Conservation (phyloP, 257 asterid genomes). For the Solanum ossicruentum region DNA sequence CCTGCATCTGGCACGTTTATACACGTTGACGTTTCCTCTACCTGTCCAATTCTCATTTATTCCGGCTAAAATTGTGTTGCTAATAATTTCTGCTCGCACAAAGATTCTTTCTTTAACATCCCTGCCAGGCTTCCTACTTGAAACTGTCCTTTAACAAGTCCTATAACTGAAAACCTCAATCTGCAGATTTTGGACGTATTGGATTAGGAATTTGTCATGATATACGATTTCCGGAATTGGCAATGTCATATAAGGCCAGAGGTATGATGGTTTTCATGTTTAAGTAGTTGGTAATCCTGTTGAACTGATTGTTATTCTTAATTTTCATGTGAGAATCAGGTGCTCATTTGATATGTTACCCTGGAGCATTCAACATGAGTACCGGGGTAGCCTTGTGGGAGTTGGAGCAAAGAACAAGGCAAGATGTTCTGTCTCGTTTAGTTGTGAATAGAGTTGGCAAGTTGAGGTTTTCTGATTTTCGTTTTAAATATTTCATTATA, state of each 20-base stretch:
- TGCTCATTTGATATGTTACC: constrained; percentile 29
- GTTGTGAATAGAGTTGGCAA: neutral
- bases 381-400: constrained; percentile 30
- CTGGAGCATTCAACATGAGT: constrained; percentile 29
- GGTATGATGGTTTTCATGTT: neutral
- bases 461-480: neutral
- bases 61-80: neutral
- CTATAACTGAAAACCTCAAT: neutral
- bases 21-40: neutral
- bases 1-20: neutral
- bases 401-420: constrained; percentile 34
- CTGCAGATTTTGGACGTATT: constrained; percentile 23
- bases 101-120: neutral
- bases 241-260: constrained; percentile 21
- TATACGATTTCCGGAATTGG: constrained; percentile 35
- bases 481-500: neutral
- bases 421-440: neutral
- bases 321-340: constrained; percentile 6
- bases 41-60: neutral
- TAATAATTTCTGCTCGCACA: neutral
- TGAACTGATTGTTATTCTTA: neutral
- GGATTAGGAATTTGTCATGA: constrained; percentile 41
- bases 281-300: neutral
- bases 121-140: neutral
- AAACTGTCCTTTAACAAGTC: neutral